Evolutionary conservation across 2,329 filamentous ascomycete genomes (phyloP), one percentile per base, ranked within the genome.

Genomic region (Pleoardoris graminearum): DNA sequence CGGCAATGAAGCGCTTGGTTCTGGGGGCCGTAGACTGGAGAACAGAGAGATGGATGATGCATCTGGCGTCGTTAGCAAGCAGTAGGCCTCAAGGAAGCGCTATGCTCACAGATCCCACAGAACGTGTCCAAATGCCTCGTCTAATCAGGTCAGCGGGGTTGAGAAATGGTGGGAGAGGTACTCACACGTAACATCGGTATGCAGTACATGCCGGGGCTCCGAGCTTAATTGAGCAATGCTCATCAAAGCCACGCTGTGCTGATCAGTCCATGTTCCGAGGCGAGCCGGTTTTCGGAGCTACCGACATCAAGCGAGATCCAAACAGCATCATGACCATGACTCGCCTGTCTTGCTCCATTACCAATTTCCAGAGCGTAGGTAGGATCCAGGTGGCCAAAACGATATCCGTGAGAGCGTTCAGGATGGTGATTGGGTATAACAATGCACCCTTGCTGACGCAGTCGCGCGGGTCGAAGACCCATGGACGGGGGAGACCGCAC

Each of bases 371-470:
- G 7, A 57, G 46, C 14, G 50, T 42, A 25, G 65, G 64, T 14
- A 67, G 39, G 35, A 69, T 62, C 58, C 61, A 68, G 8, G 51
- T 36, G 3, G 58, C 49, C 7, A 69, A 57, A 16, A 66, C 25
- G 17, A 50, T 46, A 41, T 69, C 65, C 1, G 65, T 62, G 7
- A 62, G 35, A 7, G 68, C 61, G 46, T 69, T 65, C 8, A 58
- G 50, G 7, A 53, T 51, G 4, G 60, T 63, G 17, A 62, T 53
- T 0, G 59, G 38, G 42, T 64, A 65, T 19, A 53, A 45, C 12
- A 63, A 45, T 12, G 46, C 37, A n/a, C 62, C 59, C 35, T 55
- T 44, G 5, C 54, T 50, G 14, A 44, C 39, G 53, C 62, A 67
- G 25, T 29, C 49, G 3, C 41, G 29, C 7, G 46, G 47, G 16